Base-by-base conservation (phyloP, 805 yeast genomes). In the Cephaloascus albidus region DNA sequence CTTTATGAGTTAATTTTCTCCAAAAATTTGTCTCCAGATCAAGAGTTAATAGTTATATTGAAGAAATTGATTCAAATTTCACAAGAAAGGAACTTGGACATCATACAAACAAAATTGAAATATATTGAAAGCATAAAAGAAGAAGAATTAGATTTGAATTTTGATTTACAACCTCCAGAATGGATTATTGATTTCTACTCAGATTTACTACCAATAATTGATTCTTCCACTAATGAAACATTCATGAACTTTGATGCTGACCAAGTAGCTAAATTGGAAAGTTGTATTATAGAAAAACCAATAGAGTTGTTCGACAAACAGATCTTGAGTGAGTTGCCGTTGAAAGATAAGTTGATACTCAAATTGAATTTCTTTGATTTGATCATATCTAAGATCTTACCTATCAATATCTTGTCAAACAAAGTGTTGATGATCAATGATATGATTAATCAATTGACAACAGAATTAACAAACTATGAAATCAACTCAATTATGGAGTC, bases 151-250 rank as follows among this genome's bases (percentile, higher is more conserved):
- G 70, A 64, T 32, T 14, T 31, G 6, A n/a, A 6, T 6, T 23
- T 70, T 20, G 85, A 85, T 43, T 61, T 85, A 18, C 74, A 81
- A 43, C 79, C 95, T 3, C 96, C 97, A 0, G 94, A 85, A 43
- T 89, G 94, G 88, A 60, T 85, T 18, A 63, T 73, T 37, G 81
- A 76, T n/a, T 78, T 81, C 47, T 69, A 82, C 36, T 62, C 75
- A 0, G 81, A 76, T 14, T 63, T 83, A 20, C 64, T 81, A 41
- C 76, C 76, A 1, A 57, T 85, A 2, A 69, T 83, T 44, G 78
- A 76, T 43, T 62, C 46, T 41, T 50, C 42, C 33, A 47, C 50
- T 20, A 49, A 63, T 6, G 54, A 54, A 4, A 61, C 70, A 3
- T 52, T 78, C 6, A 51, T 81, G 45, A 63, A 63, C 19, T 52